These are phyloP conservation scores for Streptanthus diversifolius DNA, from an alignment of 345 rosid species.

Conservation along the genomic window DNA sequence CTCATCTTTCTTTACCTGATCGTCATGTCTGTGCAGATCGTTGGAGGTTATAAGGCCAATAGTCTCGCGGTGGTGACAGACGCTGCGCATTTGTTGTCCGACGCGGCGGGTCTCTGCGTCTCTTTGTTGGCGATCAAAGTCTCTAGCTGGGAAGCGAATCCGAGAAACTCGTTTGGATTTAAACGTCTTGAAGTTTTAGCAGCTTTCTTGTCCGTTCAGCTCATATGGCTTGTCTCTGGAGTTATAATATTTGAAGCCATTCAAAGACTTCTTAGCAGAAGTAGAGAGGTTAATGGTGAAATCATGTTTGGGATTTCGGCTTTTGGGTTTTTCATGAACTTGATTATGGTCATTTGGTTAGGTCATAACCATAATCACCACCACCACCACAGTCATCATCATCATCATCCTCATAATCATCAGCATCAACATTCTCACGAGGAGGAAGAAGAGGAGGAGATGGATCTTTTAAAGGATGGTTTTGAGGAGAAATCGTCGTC, in stretches of 20 bases:
- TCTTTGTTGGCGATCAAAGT: constrained; percentile 70
- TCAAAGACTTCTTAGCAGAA: constrained; percentile 48
- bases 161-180: constrained; percentile 63
- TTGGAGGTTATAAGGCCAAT: constrained; percentile 75
- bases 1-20: constrained; percentile 47
- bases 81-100: constrained; percentile 78
- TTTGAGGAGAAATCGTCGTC: constrained; percentile 25
- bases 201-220: constrained; percentile 72
- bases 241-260: constrained; percentile 61
- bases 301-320: constrained; percentile 75
- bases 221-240: constrained; percentile 76
- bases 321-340: constrained; percentile 67
- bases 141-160: constrained; percentile 80
- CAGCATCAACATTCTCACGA: constrained; percentile 27
- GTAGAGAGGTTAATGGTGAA: constrained; percentile 49
- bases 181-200: constrained; percentile 74
- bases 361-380: constrained; percentile 48
- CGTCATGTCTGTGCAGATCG: constrained; percentile 58
- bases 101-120: constrained; percentile 62
- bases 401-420: constrained; percentile 24
- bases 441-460: constrained; percentile 36
- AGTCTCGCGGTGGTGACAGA: constrained; percentile 80
- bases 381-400: constrained; percentile 19
- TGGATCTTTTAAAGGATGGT: constrained; percentile 31
- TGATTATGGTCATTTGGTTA: constrained; percentile 64